Base-by-base conservation (phyloP, 1,284 basidiomycete species). In the Peniophora sp. region DNA sequence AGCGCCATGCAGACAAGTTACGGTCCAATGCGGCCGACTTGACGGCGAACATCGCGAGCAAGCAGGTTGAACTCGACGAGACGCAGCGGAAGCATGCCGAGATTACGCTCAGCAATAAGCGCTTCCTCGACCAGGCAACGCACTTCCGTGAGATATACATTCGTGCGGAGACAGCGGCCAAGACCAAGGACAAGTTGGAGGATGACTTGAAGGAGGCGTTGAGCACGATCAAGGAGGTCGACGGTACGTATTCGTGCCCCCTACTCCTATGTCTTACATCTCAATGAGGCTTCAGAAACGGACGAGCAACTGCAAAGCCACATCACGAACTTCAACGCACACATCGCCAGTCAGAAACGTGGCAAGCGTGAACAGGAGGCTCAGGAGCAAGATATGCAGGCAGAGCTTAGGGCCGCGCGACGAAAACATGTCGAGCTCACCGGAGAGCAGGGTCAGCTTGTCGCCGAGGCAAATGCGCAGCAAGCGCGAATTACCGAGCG, bases 131-230 rank as follows among this genome's bases (percentile, higher is more conserved):
- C 51, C 78, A 85, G 46, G 87, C 92, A 1, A 82, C 83, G 15
- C 86, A 87, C 59, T 97, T 97, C 65, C 81, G 88, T 36, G 85
- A 93, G 63, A 79, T 89, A 46, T 92, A 92, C 60, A 70, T 85
- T 48, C 81, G 82, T 54, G 81, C 88, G 17, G 82, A 89, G 53
- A 76, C 74, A 46, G 68, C 94, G 47, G 74, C 87, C 51, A 74
- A 82, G 53, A 78, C 79, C 60, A 88, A 85, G 62, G 59, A 68
- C n/a, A 70, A 72, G 17, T 70, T 75, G 54, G 65, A 78, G 55
- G 62, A 70, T 53, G 74, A 88, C 63, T 69, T 87, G 59, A 70
- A 77, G 54, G 79, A 85, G 44, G 81, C 86, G 36, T 78, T 80
- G 51, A 70, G 82, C 27, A 85, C 79, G 47, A 67, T 92, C n/a